phyloP scores from a whole-genome alignment of 2,329 filamentous ascomycete species.

The Scleromitrula shiraiana region DNA sequence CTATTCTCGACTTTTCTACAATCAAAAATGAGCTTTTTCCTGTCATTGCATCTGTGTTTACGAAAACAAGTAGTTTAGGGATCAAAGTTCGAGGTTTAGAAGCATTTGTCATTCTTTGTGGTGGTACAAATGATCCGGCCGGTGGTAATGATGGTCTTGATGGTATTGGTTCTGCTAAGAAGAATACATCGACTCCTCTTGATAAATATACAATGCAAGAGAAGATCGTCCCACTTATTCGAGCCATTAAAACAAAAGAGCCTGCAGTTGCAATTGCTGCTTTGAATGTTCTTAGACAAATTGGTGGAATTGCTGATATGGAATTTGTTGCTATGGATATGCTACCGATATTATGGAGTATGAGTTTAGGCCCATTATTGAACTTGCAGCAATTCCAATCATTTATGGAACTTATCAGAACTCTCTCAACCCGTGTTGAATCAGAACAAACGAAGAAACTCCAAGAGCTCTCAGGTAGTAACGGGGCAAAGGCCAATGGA shows the following conservation, averaged over 20 bases:
- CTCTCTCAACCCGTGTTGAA: slow-evolving; percentile 71
- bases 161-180: slow-evolving; percentile 52
- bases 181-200: slow-evolving; percentile 66
- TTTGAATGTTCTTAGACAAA: slow-evolving; percentile 73
- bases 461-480: slow-evolving; percentile 65
- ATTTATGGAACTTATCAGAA: slow-evolving; percentile 86
- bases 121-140: slow-evolving; percentile 52
- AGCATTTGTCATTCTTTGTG: slow-evolving; percentile 83
- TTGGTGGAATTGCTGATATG: slow-evolving; percentile 38
- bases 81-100: slow-evolving; percentile 93
- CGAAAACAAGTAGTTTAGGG: slow-evolving; percentile 82
- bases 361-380: slow-evolving; percentile 83
- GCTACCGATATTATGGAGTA: slow-evolving; percentile 81
- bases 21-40: slow-evolving; percentile 97
- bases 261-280: slow-evolving; percentile 96
- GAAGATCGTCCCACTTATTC: slow-evolving; percentile 85
- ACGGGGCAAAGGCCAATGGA: slow-evolving; percentile 40
- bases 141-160: slow-evolving; percentile 64
- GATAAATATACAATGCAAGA: slow-evolving; percentile 99
- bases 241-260: slow-evolving; percentile 94
- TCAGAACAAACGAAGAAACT: slow-evolving; percentile 83
- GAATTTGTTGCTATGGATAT: slow-evolving; percentile 92
- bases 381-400: slow-evolving; percentile 80
- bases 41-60: slow-evolving; percentile 82
- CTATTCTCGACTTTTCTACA: slow-evolving; percentile 88